phyloP scores from a whole-genome alignment of 2,329 filamentous ascomycete species.

The Talaromyces sp. region DNA sequence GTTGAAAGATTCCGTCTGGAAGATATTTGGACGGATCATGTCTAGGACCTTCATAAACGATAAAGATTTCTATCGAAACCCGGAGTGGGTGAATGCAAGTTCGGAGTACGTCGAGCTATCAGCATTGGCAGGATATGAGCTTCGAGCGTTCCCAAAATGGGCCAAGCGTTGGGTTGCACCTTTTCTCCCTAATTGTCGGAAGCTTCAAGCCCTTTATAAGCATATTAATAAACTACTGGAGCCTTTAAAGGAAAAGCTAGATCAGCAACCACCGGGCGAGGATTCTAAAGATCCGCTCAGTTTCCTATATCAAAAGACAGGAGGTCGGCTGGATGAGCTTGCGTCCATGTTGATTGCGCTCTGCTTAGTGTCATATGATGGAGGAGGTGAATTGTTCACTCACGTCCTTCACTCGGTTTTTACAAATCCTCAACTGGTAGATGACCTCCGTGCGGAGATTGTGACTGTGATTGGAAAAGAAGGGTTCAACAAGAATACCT shows the following conservation, averaged over 20 bases:
- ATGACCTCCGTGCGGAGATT: slow-evolving; percentile 10
- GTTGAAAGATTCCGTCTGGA: slow-evolving; percentile 4
- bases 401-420: slow-evolving; percentile 5
- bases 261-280: not conserved
- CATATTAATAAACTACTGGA: slow-evolving; percentile 1
- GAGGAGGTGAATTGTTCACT: slow-evolving; percentile 6
- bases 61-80: slow-evolving; percentile 17
- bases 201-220: not conserved
- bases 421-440: slow-evolving; percentile 9
- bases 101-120: slow-evolving; percentile 17
- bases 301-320: slow-evolving; percentile 2
- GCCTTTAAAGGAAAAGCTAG: slow-evolving; percentile 6
- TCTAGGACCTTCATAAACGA: slow-evolving; percentile 1
- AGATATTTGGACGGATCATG: slow-evolving; percentile 1
- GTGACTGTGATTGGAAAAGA: slow-evolving; percentile 9
- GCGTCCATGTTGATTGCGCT: slow-evolving; percentile 7
- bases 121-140: slow-evolving; percentile 3
- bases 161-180: slow-evolving; percentile 3
- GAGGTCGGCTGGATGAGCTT: slow-evolving; percentile 2
- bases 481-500: slow-evolving; percentile 3
- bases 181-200: not conserved
- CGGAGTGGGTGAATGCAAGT: slow-evolving; percentile 15
- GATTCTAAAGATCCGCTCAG: slow-evolving; percentile 5
- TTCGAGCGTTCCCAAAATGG: slow-evolving; percentile 6
- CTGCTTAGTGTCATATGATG: slow-evolving; percentile 5